Percentiles rank a stretch among this genome's conserved stretches.
These are phyloP conservation scores for Aspergillus pseudoterreus DNA, from an alignment of 2,329 filamentous ascomycete genomes.

Conservation along the genomic window DNA sequence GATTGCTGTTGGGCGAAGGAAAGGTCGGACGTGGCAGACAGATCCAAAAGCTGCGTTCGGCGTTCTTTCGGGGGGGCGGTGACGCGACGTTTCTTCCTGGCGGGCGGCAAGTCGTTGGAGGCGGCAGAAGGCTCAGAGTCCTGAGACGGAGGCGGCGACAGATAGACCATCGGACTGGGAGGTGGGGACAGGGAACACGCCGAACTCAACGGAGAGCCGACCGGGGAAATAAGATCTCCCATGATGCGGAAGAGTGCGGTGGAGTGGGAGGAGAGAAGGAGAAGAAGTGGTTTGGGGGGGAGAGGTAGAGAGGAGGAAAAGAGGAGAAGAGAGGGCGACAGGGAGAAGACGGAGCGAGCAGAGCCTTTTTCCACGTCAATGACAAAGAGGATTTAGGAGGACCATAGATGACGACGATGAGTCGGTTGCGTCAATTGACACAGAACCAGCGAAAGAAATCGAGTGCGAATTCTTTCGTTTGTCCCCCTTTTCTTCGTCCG, in stretches of 20 bases:
- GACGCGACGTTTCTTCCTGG: constrained; percentile 70
- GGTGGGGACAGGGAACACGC: constrained; percentile 36
- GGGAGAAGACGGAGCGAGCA: constrained; percentile 15
- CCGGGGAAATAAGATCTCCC: constrained; percentile 28
- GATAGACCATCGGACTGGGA: constrained; percentile 33
- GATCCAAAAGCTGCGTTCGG: constrained; percentile 77
- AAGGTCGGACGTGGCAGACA: constrained; percentile 41
- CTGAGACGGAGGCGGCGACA: constrained; percentile 44
- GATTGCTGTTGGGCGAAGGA: constrained; percentile 50
- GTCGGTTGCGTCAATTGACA: neutral
- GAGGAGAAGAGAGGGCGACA: constrained; percentile 18
- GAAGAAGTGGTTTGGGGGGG: constrained; percentile 1
- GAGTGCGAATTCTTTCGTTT: neutral
- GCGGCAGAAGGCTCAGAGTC: constrained; percentile 23
- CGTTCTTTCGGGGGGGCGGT: constrained; percentile 62
- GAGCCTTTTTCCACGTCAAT: neutral
- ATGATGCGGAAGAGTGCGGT: constrained; percentile 11
- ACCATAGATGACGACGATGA: neutral
- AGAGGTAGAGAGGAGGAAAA: constrained; percentile 9
- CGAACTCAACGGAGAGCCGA: constrained; percentile 41
- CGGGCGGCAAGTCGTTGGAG: constrained; percentile 60
- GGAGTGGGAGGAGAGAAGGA: constrained; percentile 6
- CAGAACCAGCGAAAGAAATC: no score
- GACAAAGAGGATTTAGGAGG: neutral
- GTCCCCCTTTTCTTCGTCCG: neutral